phyloP scores from a whole-genome alignment of 805 yeast genomes.

The Ogataea henricii region DNA sequence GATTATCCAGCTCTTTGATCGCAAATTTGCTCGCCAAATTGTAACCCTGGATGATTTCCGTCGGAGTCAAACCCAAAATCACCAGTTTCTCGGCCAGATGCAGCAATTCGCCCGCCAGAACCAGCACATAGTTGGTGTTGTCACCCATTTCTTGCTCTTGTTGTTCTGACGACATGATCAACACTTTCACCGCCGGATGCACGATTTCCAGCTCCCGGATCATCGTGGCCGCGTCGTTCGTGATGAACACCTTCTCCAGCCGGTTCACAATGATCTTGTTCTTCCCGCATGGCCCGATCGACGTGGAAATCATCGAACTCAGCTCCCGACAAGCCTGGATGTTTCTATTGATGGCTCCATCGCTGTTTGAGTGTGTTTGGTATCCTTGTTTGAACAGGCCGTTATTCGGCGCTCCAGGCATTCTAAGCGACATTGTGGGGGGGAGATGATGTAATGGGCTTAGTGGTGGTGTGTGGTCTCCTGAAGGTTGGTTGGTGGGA shows the following conservation, averaged over 20 bases:
- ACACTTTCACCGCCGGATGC: constrained; percentile 94
- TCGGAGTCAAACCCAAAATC: constrained; percentile 82
- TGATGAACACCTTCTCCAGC: constrained; percentile 80
- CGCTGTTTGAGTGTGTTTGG: constrained; percentile 80
- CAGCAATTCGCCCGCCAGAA: constrained; percentile 90
- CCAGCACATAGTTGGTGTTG: constrained; percentile 86
- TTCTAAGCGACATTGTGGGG: constrained; percentile 72
- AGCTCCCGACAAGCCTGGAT: constrained; percentile 94
- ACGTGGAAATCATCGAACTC: constrained; percentile 85
- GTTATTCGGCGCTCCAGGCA: constrained; percentile 91
- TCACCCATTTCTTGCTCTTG: constrained; percentile 98
- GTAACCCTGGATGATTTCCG: constrained; percentile 92
- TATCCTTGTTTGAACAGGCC: constrained; percentile 96
- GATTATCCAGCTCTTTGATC: constrained; percentile 61
- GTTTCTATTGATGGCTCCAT: constrained; percentile 92
- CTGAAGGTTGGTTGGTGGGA: constrained; percentile 1
- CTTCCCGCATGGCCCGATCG: constrained; percentile 97
- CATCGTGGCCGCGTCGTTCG: constrained; percentile 98
- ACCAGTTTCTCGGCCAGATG: constrained; percentile 84
- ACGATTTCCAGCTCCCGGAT: constrained; percentile 89
- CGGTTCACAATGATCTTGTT: constrained; percentile 93
- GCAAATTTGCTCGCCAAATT: constrained; percentile 83
- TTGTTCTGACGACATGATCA: constrained; percentile 96
- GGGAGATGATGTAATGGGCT: too few relatives aligned
- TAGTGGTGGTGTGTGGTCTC: too few relatives aligned